Evolutionary conservation across 495 filamentous ascomycete species (phyloP), one percentile per base, ranked within the genome.

Genomic region (Daldinia childiae): DNA sequence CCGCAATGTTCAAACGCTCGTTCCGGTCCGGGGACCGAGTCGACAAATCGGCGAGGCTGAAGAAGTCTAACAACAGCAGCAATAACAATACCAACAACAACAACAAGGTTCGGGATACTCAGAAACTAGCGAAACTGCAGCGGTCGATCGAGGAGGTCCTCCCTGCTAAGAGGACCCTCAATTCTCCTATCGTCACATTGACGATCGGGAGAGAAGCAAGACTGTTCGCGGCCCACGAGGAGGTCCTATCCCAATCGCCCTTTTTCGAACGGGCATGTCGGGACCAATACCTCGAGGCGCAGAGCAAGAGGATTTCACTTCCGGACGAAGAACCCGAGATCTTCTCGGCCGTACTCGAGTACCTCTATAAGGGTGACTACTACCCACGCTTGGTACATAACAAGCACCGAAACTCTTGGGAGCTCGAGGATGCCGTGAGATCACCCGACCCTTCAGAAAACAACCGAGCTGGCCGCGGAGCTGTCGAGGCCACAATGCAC

Each of bases 321-420:
- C 91, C 93, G 9, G 88, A 93, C 74, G 94, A 97, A 81, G 88
- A 93, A 75, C 91, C 94, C 24, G 93, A 96, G 79, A 87, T 95
- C 79, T 92, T 98, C 83, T 95, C 93, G 72, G 92, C 90, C 29
- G 85, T 98, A 36, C 90, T 98, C 73, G 93, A 97, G 78, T 97
- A 93, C 78, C 90, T 97, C 66, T 97, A 97, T 88, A 94, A 94
- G 82, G 86, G 93, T 83, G 94, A 97, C 81, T 98, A 98, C 82
- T 95, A 91, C 72, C 94, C 92, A 3, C 87, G 89, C 59, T 81
- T 95, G 57, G 71, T 89, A 27, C 90, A 92, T 79, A 91, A 91
- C 80, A 87, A 90, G 79, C 85, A 85, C 45, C 84, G 82, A 41
- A 86, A 89, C 75, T 83, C 86, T 62, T 93, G 91, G 90, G 85